A percentile compares a stretch with the other conserved stretches of the same genome.
Conservation (phyloP, 306 rosid genomes). For the Sicyos edulis region DNA sequence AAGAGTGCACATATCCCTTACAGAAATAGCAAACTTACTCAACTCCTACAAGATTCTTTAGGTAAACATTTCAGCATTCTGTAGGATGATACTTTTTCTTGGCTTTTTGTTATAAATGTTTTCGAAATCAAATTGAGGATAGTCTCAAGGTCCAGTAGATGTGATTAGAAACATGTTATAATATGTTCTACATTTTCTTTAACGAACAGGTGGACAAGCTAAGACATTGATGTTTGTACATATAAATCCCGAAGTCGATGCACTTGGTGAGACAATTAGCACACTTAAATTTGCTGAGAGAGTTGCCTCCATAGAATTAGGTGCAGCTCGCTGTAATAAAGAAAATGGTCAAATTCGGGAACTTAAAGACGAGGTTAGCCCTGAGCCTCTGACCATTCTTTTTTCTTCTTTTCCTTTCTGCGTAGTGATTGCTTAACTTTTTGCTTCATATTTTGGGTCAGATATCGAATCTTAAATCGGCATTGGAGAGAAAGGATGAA, state of each 20-base stretch:
- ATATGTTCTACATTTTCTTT: not conserved
- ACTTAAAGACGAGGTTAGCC: conserved; percentile 74
- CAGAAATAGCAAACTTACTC: conserved; percentile 96
- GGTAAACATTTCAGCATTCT: conserved; percentile 34
- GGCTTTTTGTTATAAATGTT: conserved; percentile 21
- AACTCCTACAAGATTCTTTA: conserved; percentile 90
- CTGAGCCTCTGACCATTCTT: conserved; percentile 23
- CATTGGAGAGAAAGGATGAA: conserved; percentile 73
- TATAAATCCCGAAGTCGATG: conserved; percentile 76
- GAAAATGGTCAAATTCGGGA: conserved; percentile 82
- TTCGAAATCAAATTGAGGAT: not conserved
- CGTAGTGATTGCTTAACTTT: not conserved
- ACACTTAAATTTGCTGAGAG: conserved; percentile 97
- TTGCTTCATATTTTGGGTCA: conserved; percentile 19
- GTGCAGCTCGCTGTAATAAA: conserved; percentile 83
- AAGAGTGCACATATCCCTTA: conserved; percentile 86
- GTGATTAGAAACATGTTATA: conserved; percentile 2
- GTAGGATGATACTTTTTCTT: not conserved
- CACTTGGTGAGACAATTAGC: conserved; percentile 92
- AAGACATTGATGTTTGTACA: conserved; percentile 99
- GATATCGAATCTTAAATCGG: conserved; percentile 68
- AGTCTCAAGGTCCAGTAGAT: not conserved
- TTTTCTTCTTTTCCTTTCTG: conserved; percentile 15
- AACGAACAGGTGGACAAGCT: conserved; percentile 75
- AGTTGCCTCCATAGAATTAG: conserved; percentile 88